Evolutionary conservation across 2,329 filamentous ascomycete species (phyloP), one percentile per base, ranked within the genome.

Genomic region (Pseudogymnoascus sp.): DNA sequence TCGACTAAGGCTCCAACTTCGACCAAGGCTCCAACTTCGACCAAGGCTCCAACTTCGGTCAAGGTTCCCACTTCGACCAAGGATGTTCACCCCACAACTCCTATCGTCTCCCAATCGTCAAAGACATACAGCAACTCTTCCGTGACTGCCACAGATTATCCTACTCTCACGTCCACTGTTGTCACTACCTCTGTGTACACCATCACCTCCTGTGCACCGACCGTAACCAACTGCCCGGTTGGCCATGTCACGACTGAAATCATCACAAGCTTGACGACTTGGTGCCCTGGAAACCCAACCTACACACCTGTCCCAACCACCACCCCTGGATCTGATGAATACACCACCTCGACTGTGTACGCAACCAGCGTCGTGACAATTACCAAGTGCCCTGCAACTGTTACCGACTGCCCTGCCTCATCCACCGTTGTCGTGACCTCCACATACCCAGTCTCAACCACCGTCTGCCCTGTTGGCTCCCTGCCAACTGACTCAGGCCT

Each of bases 201-300:
- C 60, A 74, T 84, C 70, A 82, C 77, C 60, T 78, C 75, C 65
- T 81, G 79, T 66, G 76, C 71, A 4, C 67, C 77, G 37, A 73
- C 74, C 62, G 72, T 79, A 31, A 75, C 77, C 40, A 73, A 82
- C 74, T 85, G 82, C 76, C 81, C 81, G 29, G 78, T 64, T 6
- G 70, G 71, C 40, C 68, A 72, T 35, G 71, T 77, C 36, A 74
- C 72, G 13, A 78, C 77, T 2, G 71, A 76, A 64, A 71, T 71
- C 1, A 72, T 80, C 33, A 66, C 75, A 29, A 47, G 78, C 39
- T 78, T 75, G 66, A 80, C 78, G 9, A 80, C 78, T 9, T 71
- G 78, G 60, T 79, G 76, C 69, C 76, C 74, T n/a, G 70, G 24
- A 6, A 61, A 26, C 9, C 31, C 24, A 26, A 64, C 61, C 40